A percentile compares a stretch with the other conserved stretches of the same genome.
Conservation (phyloP, 352 stramenopile species). For the Phytophthora macrochlamydospora region DNA sequence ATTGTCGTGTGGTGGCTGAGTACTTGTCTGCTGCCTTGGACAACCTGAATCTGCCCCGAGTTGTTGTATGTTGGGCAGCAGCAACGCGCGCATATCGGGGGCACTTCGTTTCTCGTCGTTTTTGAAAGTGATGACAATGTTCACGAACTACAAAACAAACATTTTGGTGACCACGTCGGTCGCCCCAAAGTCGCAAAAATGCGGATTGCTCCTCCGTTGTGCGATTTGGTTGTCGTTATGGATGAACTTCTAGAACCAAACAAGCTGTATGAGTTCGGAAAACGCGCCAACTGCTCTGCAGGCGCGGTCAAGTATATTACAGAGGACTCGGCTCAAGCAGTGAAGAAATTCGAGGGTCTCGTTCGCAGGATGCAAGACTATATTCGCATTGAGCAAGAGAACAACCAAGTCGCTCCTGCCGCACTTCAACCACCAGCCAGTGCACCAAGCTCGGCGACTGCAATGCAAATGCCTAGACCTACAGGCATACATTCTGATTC, state of each 20-base stretch:
- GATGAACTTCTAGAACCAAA: constrained; percentile 73
- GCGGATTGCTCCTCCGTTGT: constrained; percentile 45
- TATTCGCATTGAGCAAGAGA: constrained; percentile 53
- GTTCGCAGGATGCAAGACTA: constrained; percentile 67
- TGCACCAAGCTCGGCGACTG: constrained; percentile 5
- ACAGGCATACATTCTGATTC: constrained; percentile 9
- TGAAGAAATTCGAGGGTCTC: constrained; percentile 69
- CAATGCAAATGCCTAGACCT: constrained; percentile 15
- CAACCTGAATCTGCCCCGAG: constrained; percentile 54
- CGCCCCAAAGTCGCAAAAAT: constrained; percentile 52
- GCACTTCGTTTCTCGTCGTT: constrained; percentile 69
- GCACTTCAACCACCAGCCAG: constrained; percentile 3
- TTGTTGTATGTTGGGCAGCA: constrained; percentile 80
- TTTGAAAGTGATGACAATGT: constrained; percentile 71
- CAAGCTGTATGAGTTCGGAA: constrained; percentile 77
- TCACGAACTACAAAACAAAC: constrained; percentile 52
- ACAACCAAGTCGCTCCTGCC: constrained; percentile 4
- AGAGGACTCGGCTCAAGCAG: constrained; percentile 32
- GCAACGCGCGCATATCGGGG: constrained; percentile 64
- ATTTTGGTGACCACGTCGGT: constrained; percentile 86
- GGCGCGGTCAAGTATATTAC: constrained; percentile 82
- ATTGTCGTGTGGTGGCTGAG: constrained; percentile 77
- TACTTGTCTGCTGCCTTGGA: constrained; percentile 64
- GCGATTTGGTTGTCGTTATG: constrained; percentile 79
- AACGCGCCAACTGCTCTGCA: constrained; percentile 38